Percentiles rank a stretch among this genome's conserved stretches.
Evolutionary conservation across 2,329 filamentous ascomycete species (phyloP).

Genomic region (Trematosphaeria pertusa): DNA sequence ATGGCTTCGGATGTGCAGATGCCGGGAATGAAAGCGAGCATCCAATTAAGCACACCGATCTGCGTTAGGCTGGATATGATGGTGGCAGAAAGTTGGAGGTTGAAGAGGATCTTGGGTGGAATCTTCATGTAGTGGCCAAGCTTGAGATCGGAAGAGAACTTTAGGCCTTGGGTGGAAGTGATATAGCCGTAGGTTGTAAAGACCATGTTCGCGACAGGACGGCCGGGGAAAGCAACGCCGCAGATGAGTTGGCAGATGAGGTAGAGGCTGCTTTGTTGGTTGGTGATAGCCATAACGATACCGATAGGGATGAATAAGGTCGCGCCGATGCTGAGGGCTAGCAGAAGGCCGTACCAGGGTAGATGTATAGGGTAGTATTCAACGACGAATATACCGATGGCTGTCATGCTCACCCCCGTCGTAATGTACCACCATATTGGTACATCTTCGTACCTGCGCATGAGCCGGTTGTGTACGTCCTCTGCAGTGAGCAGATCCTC

Average conservation of each 20-base stretch:
- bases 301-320: conserved; percentile 89
- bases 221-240: conserved; percentile 80
- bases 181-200: conserved; percentile 93
- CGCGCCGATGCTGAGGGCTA: conserved; percentile 78
- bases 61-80: conserved; percentile 80
- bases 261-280: conserved; percentile 86
- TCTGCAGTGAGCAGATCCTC: conserved; percentile 70
- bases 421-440: conserved; percentile 81
- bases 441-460: conserved; percentile 82
- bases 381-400: conserved; percentile 81
- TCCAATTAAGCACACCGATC: conserved; percentile 87
- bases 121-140: conserved; percentile 90
- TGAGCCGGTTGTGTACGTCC: conserved; percentile 84
- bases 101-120: conserved; percentile 77
- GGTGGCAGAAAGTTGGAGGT: conserved; percentile 79
- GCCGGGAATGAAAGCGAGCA: conserved; percentile 77
- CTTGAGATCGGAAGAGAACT: conserved; percentile 87
- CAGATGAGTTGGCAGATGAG: conserved; percentile 86
- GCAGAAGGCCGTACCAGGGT: conserved; percentile 84
- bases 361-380: conserved; percentile 80
- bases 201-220: conserved; percentile 90
- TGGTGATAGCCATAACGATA: conserved; percentile 92
- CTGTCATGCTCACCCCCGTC: conserved; percentile 77
- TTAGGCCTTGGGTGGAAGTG: conserved; percentile 85
- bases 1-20: conserved; percentile 82